Conservation (phyloP, 2,329 filamentous ascomycete genomes). For the Microascus cirrosus region DNA sequence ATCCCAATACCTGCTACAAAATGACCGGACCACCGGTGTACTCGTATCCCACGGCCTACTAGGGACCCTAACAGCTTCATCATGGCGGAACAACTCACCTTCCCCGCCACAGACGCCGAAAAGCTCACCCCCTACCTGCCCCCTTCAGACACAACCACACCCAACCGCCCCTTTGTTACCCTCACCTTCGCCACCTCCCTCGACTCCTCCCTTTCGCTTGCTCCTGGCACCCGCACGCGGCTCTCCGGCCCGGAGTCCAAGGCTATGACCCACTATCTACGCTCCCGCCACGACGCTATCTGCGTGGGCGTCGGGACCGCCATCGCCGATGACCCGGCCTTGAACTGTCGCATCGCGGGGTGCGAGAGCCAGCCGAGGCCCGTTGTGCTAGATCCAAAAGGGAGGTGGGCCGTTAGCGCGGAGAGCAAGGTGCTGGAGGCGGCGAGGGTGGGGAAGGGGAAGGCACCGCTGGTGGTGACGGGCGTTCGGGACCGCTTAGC, state of each 20-base stretch:
- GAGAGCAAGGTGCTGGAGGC: constrained; percentile 56
- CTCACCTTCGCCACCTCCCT: constrained; percentile 87
- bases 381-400: constrained; percentile 67
- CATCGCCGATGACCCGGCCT: constrained; percentile 69
- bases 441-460: constrained; percentile 52
- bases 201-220: constrained; percentile 66
- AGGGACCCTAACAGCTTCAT: not conserved
- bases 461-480: constrained; percentile 63
- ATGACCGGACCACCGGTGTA: not conserved
- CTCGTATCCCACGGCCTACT: not conserved
- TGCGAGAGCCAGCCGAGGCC: constrained; percentile 58
- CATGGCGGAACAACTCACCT: constrained; percentile 23
- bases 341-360: constrained; percentile 68
- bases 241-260: constrained; percentile 79
- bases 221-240: constrained; percentile 68
- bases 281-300: constrained; percentile 73
- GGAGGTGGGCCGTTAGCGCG: constrained; percentile 55
- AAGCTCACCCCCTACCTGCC: constrained; percentile 23
- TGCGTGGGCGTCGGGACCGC: constrained; percentile 78
- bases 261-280: constrained; percentile 86
- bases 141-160: not conserved
- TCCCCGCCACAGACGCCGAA: constrained; percentile 14
- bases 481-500: constrained; percentile 27
- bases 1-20: not conserved
- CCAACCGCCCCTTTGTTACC: constrained; percentile 48